A percentile compares a stretch with the other conserved stretches of the same genome.
phyloP scores from a whole-genome alignment of 2,329 filamentous ascomycete genomes.

The Fusarium redolens region DNA sequence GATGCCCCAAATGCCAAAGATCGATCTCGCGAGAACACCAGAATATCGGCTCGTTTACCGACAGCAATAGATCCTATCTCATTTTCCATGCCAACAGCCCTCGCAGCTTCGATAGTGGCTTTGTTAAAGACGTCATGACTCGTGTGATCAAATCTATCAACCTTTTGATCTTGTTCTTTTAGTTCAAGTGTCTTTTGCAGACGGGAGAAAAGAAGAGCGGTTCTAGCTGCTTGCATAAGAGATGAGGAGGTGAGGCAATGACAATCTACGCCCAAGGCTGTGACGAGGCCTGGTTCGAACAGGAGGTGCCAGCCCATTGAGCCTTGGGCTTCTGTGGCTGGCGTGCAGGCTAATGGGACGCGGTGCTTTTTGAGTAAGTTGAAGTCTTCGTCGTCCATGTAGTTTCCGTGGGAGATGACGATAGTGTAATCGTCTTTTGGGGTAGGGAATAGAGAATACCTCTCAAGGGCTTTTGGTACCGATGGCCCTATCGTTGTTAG shows the following conservation, averaged over 20 bases:
- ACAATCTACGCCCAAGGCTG: not conserved
- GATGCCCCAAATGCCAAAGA: not conserved
- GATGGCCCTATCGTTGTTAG: not conserved
- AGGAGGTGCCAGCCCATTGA: not conserved
- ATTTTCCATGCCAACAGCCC: not conserved
- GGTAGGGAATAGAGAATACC: not conserved
- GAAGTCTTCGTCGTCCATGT: not conserved
- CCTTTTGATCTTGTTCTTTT: not conserved
- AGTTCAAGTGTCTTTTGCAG: not conserved
- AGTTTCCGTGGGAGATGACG: not conserved
- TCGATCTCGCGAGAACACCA: not conserved
- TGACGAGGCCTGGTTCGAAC: not conserved
- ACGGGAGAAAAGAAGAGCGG: fast-evolving
- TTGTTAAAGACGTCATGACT: not conserved
- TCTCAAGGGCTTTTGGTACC: not conserved
- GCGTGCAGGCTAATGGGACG: not conserved
- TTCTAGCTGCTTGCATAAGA: not conserved
- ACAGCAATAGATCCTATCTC: not conserved
- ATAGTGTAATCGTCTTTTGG: not conserved
- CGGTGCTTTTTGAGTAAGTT: not conserved
- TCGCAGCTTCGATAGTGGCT: not conserved
- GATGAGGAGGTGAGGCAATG: not conserved
- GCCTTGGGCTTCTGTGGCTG: not conserved
- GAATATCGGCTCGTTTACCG: not conserved
- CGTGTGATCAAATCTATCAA: not conserved